Percentiles rank a stretch among this genome's conserved stretches.
These are phyloP conservation scores for Apophysomyces ossiformis DNA, from an alignment of 371 early-diverging fungal genomes.

Conservation along the genomic window DNA sequence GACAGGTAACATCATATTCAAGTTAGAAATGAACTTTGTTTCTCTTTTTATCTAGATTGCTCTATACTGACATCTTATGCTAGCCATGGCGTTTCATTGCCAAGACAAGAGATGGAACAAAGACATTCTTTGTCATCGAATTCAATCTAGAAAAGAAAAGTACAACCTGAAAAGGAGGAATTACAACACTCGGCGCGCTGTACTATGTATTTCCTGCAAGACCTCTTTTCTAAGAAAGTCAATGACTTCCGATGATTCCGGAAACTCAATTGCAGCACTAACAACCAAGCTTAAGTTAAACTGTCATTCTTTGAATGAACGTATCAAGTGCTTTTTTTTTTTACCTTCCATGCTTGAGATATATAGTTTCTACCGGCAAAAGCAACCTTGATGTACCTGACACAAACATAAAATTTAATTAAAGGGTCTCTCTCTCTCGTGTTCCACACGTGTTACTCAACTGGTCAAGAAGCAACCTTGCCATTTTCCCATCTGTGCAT, in stretches of 20 bases:
- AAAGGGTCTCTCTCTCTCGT: background rate
- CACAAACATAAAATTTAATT: slow-evolving; percentile 2
- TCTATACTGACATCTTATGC: background rate
- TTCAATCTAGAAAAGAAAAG: slow-evolving; percentile 46
- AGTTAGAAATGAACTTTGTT: too few species aligned
- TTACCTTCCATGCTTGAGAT: slow-evolving; percentile 41
- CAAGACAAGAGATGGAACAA: slow-evolving; percentile 51
- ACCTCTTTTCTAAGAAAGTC: slow-evolving; percentile 38
- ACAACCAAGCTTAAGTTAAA: background rate
- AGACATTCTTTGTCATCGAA: slow-evolving; percentile 60
- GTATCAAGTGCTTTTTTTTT: background rate
- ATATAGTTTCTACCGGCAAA: slow-evolving; percentile 54
- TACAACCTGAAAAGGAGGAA: background rate
- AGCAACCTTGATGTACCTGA: slow-evolving; percentile 58
- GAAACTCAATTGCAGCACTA: slow-evolving; percentile 34
- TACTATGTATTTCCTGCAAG: slow-evolving; percentile 31
- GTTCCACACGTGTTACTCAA: slow-evolving; percentile 24
- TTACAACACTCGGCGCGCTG: slow-evolving; percentile 21
- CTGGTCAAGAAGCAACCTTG: slow-evolving; percentile 66
- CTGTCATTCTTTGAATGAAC: background rate
- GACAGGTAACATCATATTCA: slow-evolving; percentile 46
- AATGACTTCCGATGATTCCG: slow-evolving; percentile 30
- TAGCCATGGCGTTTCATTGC: slow-evolving; percentile 65
- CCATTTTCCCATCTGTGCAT: slow-evolving; percentile 50
- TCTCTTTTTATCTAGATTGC: too few species aligned